Conservation (phyloP, 2,329 filamentous ascomycete genomes). For the Botrytis medusae region DNA sequence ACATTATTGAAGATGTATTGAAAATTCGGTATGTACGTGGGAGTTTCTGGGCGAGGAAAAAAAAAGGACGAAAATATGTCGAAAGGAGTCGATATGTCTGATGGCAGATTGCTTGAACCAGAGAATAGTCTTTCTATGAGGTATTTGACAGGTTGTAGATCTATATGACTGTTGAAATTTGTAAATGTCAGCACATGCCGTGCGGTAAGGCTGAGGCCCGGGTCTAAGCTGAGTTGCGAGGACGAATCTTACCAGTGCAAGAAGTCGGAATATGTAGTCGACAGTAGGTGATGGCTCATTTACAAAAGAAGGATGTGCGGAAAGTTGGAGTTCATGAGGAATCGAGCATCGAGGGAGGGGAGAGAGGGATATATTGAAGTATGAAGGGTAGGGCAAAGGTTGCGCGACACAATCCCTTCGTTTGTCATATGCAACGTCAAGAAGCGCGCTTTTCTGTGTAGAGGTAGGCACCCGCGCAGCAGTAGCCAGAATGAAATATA, state of each 20-base stretch:
- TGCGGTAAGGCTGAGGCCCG: constrained; percentile 38
- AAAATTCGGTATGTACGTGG: constrained; percentile 25
- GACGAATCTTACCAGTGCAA: constrained; percentile 36
- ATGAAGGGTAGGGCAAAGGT: constrained; percentile 36
- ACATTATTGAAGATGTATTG: constrained; percentile 42
- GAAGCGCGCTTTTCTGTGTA: constrained; percentile 34
- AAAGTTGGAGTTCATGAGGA: constrained; percentile 32
- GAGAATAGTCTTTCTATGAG: constrained; percentile 33
- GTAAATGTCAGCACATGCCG: constrained; percentile 38
- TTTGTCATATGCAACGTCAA: constrained; percentile 41
- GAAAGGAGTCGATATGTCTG: constrained; percentile 28
- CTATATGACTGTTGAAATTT: constrained; percentile 40
- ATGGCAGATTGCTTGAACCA: constrained; percentile 29
- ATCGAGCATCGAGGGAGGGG: constrained; percentile 38
- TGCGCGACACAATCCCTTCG: constrained; percentile 41
- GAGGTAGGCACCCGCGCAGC: constrained; percentile 38
- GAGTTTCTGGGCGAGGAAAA: constrained; percentile 24
- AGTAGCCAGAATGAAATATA: constrained; percentile 26
- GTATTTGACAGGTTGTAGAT: constrained; percentile 39
- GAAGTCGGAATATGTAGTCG: constrained; percentile 38
- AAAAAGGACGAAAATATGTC: constrained; percentile 27
- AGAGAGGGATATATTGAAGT: constrained; percentile 35
- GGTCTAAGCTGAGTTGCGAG: constrained; percentile 32
- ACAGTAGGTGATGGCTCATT: constrained; percentile 37
- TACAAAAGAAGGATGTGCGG: constrained; percentile 37